phyloP scores from a whole-genome alignment of 768 basidiomycete species.

The Tulasnella sp. region DNA sequence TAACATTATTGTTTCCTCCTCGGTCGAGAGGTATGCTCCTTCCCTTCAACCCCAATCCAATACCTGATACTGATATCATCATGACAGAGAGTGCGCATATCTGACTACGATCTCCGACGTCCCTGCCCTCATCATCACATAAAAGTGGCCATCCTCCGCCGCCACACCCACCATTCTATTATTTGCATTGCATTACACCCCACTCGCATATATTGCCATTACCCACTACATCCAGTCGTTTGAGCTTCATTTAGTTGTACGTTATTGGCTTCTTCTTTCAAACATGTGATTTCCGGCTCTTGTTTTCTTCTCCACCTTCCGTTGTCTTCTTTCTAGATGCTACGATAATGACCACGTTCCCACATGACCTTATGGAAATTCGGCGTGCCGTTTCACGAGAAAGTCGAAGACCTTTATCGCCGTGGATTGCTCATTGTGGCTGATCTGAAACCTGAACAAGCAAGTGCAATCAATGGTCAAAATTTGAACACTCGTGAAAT shows the following conservation, averaged over 20 bases:
- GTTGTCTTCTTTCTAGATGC: not conserved
- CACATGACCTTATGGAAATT: too few relatives aligned
- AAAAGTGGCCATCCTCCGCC: not conserved
- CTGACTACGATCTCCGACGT: conserved; percentile 17
- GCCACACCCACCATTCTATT: not conserved
- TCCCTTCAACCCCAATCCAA: not conserved
- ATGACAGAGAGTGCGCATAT: conserved; percentile 10
- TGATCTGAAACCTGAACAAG: too few relatives aligned
- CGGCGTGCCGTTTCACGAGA: too few relatives aligned
- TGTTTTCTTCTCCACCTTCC: conserved; percentile 17
- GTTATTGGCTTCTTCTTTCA: not conserved
- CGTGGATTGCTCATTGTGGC: too few relatives aligned
- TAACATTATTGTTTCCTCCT: conserved; percentile 10
- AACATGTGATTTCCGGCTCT: conserved; percentile 15
- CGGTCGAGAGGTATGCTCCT: conserved; percentile 9
- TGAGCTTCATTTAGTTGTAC: not conserved
- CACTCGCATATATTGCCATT: conserved; percentile 1
- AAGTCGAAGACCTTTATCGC: too few relatives aligned
- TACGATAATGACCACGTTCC: too few relatives aligned
- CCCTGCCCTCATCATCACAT: conserved; percentile 19
- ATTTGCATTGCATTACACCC: not conserved
- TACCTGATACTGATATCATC: not conserved
- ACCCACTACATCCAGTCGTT: not conserved
- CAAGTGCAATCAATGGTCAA: too few relatives aligned
- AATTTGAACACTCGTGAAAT: too few relatives aligned